Evolutionary conservation across 257 asterid species (phyloP), one percentile per base, ranked within the genome.

Genomic region (Sherardia arvensis): DNA sequence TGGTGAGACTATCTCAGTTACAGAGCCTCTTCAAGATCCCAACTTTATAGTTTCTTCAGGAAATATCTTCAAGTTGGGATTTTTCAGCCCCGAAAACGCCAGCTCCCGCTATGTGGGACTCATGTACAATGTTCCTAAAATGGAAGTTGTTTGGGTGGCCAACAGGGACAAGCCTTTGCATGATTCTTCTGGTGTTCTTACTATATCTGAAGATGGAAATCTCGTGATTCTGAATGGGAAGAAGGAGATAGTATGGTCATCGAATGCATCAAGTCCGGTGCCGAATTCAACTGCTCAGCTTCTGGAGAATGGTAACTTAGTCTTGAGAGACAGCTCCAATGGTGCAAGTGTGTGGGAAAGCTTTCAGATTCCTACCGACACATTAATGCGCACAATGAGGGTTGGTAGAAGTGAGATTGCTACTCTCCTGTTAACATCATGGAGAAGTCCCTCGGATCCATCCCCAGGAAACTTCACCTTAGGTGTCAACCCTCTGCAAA

Each of bases 301-400:
- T 4, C 14, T 56, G 55, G 82, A 80, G 27, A 53, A 77, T 2
- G 92, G 92, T 1, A 80, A 76, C 28, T 78, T 85, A 3, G 69
- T 82, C 2, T 61, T 85, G 18, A 38, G 33, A 14, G 85, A 80
- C 2, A 58, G n/a, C 45, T 48, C 68, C 3, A 68, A 64, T 6
- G 80, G 76, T 0, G 38, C 0, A 1, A 7, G 29, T 1, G 2
- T 82, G 1, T 84, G 91, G 91, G 85, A 84, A 67, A 79, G 86
- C 18, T 71, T 71, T 67, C 18, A 56, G 23, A 60, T 69, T 14
- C 85, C 81, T 0, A 32, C 68, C 0, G 80, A 83, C 69, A 23
- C 76, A 10, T 69, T 74, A 5, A 0, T 84, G 34, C 79, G 76
- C 53, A 18, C 64, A 0, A 79, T 84, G 91, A 59, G 73, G 28